Conservation (phyloP, 306 rosid species). For the Mimosa bimucronata region DNA sequence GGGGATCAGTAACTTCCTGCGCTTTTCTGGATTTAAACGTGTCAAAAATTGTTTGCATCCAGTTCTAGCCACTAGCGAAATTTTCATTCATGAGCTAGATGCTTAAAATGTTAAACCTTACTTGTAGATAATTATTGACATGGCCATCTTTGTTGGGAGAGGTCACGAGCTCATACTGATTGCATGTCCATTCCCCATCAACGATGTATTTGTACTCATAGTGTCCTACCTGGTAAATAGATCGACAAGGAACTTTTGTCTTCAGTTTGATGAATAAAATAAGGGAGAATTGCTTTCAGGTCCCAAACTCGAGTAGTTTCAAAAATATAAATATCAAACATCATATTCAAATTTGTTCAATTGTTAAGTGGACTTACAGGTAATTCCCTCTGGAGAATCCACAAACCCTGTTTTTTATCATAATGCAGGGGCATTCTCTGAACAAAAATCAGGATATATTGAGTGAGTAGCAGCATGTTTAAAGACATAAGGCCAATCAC, state of each 20-base stretch:
- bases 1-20: background rate
- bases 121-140: constrained; percentile 76
- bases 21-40: constrained; percentile 11
- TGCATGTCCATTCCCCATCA: constrained; percentile 81
- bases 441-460: constrained; percentile 40
- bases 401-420: constrained; percentile 57
- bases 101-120: constrained; percentile 47
- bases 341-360: constrained; percentile 9
- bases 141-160: constrained; percentile 85
- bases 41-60: constrained; percentile 6
- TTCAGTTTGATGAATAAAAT: constrained; percentile 5
- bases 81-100: background rate
- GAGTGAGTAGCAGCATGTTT: background rate
- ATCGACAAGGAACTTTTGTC: constrained; percentile 30
- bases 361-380: constrained; percentile 60
- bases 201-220: constrained; percentile 93
- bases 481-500: constrained; percentile 4
- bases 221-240: constrained; percentile 75
- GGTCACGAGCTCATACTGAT: constrained; percentile 51
- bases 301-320: constrained; percentile 18
- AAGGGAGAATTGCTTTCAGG: no score
- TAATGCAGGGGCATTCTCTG: constrained; percentile 78
- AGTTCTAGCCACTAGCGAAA: background rate
- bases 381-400: constrained; percentile 81
- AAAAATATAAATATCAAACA: constrained; percentile 25